Percentiles rank a stretch among this genome's conserved stretches.
These are phyloP conservation scores for Schoenoplectus triqueter DNA, from an alignment of 202 grass and related monocot genomes.

Conservation along the genomic window DNA sequence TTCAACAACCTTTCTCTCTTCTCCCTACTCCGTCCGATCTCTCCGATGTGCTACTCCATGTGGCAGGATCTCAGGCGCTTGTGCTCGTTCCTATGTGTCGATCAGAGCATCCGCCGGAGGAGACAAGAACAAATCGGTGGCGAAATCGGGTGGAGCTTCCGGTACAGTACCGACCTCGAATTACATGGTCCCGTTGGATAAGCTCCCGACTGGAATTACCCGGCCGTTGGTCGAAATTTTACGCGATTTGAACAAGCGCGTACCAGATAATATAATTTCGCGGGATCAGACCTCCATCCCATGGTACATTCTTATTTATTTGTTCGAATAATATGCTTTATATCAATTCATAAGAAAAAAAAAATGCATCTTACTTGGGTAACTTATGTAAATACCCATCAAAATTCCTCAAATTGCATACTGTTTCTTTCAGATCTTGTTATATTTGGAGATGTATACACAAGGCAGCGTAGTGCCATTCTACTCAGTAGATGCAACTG, in stretches of 20 bases:
- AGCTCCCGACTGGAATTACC: conserved; percentile 74
- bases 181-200: conserved; percentile 86
- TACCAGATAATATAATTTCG: conserved; percentile 80
- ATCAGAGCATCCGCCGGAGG: conserved; percentile 32
- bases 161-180: conserved; percentile 53
- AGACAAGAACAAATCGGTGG: conserved; percentile 28
- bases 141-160: conserved; percentile 25
- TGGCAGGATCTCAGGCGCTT: not conserved
- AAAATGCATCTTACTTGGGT: not conserved
- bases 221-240: conserved; percentile 95
- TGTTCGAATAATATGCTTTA: no score
- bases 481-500: not conserved
- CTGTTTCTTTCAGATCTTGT: not conserved
- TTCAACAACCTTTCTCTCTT: conserved; percentile 27
- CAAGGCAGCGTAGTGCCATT: not conserved
- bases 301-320: conserved; percentile 46
- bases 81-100: conserved; percentile 10
- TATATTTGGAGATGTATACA: not conserved
- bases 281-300: conserved; percentile 51
- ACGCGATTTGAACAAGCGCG: conserved; percentile 96
- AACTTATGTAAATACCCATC: not conserved
- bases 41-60: not conserved
- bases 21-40: conserved; percentile 5
- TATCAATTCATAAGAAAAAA: no score
- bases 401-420: not conserved